Base-by-base conservation (phyloP, 441 rosid species). In the Theobroma grandiflorum region DNA sequence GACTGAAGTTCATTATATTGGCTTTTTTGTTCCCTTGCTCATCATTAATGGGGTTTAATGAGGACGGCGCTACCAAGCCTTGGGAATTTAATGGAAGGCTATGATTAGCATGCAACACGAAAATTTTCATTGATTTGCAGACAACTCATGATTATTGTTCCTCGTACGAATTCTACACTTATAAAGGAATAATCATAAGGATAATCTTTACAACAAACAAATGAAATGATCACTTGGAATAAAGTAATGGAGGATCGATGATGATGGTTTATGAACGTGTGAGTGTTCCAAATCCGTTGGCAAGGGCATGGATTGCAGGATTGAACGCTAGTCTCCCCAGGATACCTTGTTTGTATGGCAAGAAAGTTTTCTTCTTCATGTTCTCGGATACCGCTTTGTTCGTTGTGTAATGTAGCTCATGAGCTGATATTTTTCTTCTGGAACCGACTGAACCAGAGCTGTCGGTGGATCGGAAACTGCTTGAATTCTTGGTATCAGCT, bases 311-410 rank as follows among this genome's bases (percentile, higher is more conserved):
- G 9, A 79, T 65, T 0, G 85, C 71, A 5, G 92, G 92, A 73
- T 79, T 88, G 80, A 89, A 87, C 2, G 94, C 92, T 26, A 92
- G 79, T 82, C 94, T 76, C 38, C 99, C 99, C 68, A 93, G 55
- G 78, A 91, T 85, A 40, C 97, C 97, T 66, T 86, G 95, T 84
- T 87, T 96, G 85, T 94, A 96, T 4, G 99, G 99, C 91, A 96
- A 85, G 89, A 89, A 94, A 66, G 97, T 94, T 82, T 77, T 94
- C 90, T 92, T 96, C 92, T 89, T 96, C 90, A 93, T 37, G 76
- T 90, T 88, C 37, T 91, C 84, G 0, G 98, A 89, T 8, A 85
- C 96, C 3, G 98, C 98, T 85, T 91, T 94, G 81, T 94, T 96
- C 82, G 79, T 83, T 3, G 88, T 92, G 86, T 96, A 96, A 84